Evolutionary conservation across 1,139 yeast genomes (phyloP), one percentile per base, ranked within the genome.

Genomic region (Nakaseomyces nivariensis): DNA sequence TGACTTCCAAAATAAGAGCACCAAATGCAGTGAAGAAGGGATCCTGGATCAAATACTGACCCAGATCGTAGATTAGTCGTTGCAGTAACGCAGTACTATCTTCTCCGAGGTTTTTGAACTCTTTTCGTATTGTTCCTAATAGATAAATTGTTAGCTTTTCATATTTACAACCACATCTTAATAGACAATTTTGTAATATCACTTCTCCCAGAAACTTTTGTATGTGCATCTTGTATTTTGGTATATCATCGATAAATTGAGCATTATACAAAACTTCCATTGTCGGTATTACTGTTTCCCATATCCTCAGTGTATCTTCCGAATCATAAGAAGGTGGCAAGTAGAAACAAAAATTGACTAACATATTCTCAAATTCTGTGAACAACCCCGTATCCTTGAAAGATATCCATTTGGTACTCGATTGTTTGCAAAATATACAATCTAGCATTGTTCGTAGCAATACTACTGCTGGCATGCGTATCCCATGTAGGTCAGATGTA

Each of bases 241-340:
- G n/a, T 9, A 36, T 44, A 22, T 54, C 43, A 8, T 46, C 24
- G 13, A 36, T 17, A 46, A 46, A 56, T 47, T 59, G 58, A 29
- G 45, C 49, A 13, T 49, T 45, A 48, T 58, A 61, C 22, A 63
- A 48, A 5, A 52, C 9, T 1, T 51, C 40, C n/a, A 63, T 32
- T 3, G 64, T 52, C 1, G 67, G 65, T 37, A 56, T 59, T 6
- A 58, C 58, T 1, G 41, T 33, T n/a, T 46, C 46, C 60, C 60
- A 57, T 3, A 62, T 54, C 17, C 17, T 29, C 27, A 54, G 36
- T 1, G 62, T 56, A 2, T 56, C 54, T 5, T 51, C 41, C 5
- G 58, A 48, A 8, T 55, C 49, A 41, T 56, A 56, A 10, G 60
- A 48, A 4, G 67, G 67, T 10, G 68, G 68, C 4, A 63, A 41